These are phyloP conservation scores for Talaromyces islandicus DNA, from an alignment of 2,329 filamentous ascomycete species.

Conservation along the genomic window DNA sequence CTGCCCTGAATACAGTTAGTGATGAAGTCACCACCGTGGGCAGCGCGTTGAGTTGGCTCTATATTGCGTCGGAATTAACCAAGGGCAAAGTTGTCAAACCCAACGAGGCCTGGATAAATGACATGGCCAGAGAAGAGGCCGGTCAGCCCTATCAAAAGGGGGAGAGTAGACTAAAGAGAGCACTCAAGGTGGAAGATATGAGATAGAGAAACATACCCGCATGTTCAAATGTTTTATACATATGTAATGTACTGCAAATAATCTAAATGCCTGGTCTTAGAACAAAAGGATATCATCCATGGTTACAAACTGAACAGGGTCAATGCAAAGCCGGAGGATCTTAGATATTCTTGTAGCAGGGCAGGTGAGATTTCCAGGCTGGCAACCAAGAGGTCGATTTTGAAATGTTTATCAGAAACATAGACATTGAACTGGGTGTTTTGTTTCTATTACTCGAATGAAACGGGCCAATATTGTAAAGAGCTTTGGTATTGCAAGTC, in stretches of 20 bases:
- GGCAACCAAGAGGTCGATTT: no score
- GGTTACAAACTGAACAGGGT: no score
- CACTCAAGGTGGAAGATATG: constrained; percentile 23
- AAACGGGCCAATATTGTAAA: no score
- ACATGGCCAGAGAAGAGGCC: constrained; percentile 64
- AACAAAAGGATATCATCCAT: constrained; percentile 4
- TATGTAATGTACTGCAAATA: neutral
- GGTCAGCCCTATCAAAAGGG: constrained; percentile 51
- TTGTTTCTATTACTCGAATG: no score
- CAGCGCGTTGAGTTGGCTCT: constrained; percentile 71
- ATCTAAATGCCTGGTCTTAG: neutral
- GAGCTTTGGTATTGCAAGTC: no score
- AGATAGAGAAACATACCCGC: neutral
- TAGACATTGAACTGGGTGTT: no score
- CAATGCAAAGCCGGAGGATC: no score
- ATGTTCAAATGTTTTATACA: neutral
- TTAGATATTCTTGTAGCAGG: no score
- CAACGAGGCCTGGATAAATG: constrained; percentile 63
- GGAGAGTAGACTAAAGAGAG: constrained; percentile 53
- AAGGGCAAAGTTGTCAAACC: constrained; percentile 54
- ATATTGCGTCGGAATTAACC: constrained; percentile 62
- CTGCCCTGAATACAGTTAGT: constrained; percentile 61
- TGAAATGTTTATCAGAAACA: no score
- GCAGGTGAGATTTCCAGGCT: no score
- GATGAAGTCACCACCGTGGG: constrained; percentile 79